Conservation (phyloP, 345 rosid genomes). For the Corchorus olitorius region DNA sequence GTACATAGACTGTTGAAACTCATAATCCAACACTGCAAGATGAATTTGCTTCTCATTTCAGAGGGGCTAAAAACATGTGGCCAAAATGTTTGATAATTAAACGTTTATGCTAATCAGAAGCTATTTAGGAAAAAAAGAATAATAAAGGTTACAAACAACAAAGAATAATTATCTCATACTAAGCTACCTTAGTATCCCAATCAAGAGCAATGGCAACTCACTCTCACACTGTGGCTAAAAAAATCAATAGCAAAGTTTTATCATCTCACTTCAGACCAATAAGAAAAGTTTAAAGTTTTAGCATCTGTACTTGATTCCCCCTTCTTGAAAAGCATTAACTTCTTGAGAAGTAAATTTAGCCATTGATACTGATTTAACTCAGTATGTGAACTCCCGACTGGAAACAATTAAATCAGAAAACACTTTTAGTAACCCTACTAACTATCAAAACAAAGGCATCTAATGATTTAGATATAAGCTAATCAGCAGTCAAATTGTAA, state of each 20-base stretch:
- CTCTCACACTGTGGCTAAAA: too few species aligned
- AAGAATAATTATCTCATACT: too few species aligned
- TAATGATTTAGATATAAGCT: slow-evolving; percentile 14
- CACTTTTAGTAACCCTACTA: slow-evolving; percentile 11
- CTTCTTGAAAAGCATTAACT: slow-evolving; percentile 81
- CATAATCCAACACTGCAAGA: slow-evolving; percentile 47
- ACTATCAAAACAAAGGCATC: background rate
- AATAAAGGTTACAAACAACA: too few species aligned
- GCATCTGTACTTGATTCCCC: slow-evolving; percentile 85
- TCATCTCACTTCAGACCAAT: too few species aligned
- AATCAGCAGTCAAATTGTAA: slow-evolving; percentile 3
- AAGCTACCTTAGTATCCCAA: too few species aligned
- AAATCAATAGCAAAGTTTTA: too few species aligned
- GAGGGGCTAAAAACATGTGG: background rate
- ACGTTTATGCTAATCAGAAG: too few species aligned
- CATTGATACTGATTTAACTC: too few species aligned
- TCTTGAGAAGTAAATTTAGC: slow-evolving; percentile 93
- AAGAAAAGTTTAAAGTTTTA: too few species aligned
- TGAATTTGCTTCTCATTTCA: slow-evolving; percentile 30
- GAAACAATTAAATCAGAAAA: slow-evolving; percentile 22
- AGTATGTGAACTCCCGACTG: slow-evolving; percentile 97
- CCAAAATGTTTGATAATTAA: too few species aligned
- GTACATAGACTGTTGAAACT: slow-evolving; percentile 47
- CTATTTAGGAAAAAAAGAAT: too few species aligned
- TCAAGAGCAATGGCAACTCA: too few species aligned